Evolutionary conservation across 805 yeast genomes (phyloP), one percentile per base, ranked within the genome.

Genomic region (Blastobotrys americana): DNA sequence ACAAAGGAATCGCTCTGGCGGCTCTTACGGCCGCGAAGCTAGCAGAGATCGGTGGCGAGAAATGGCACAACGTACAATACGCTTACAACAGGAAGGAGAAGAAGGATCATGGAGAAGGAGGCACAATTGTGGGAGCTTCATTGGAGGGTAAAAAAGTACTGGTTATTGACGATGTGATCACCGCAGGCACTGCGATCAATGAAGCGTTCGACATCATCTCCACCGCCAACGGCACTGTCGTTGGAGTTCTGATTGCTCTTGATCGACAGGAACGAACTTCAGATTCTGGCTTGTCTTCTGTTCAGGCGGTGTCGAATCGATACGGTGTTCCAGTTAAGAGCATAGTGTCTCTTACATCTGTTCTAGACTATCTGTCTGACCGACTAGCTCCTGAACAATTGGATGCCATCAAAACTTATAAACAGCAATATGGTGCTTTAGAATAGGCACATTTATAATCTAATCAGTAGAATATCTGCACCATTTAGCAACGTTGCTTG

Each of bases 51-150:
- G 93, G 86, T 47, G 66, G 66, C 3, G 86, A 87, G n/a, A 80
- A 82, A 59, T 88, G 78, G 59, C 78, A 77, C 42, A 64, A 78
- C 48, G 70, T 86, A 40, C 87, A 86, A 38, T 93, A 89, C 64
- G 80, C 97, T n/a, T 90, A 87, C 73, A 90, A 90, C 73, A 80
- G 98, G 66, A 93, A 90, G 57, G 96, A 88, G 66, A 83, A 84
- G 71, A 90, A 90, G 68, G 96, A 89, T 61, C 98, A 90, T 61
- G 98, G 98, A 45, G 98, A 90, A 69, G 98, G 97, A 54, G 98
- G 98, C 10, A 76, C 77, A 46, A 84, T 90, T 55, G 97, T 93
- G 35, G 98, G 98, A 31, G 78, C 84, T 38, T 65, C 77, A 4
- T 74, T 90, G 56, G 73, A 74, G 49, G 84, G 76, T 40, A 83